A percentile compares a stretch with the other conserved stretches of the same genome.
Evolutionary conservation across 148 eudicot genomes (phyloP).

Genomic region (Euryodendron excelsum): DNA sequence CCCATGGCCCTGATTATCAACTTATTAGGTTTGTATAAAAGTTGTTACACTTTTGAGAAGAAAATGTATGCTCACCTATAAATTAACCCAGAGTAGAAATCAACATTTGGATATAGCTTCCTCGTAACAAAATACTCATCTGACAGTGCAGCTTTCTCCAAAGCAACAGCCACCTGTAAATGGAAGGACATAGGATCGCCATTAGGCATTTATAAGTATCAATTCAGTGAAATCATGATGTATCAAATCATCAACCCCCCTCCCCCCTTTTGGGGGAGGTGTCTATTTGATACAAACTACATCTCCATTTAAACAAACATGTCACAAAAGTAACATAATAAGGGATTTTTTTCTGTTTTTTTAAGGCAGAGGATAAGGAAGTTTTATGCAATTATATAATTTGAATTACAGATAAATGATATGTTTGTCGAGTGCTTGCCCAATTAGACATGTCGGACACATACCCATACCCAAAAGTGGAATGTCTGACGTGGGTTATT

Average conservation of each 20-base stretch:
- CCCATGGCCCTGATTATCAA: conserved; percentile 83
- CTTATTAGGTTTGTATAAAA: neutral
- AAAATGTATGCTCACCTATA: conserved; percentile 59
- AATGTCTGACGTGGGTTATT: neutral
- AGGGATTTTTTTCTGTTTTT: neutral
- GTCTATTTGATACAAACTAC: neutral
- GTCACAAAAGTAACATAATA: neutral
- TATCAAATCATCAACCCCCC: neutral
- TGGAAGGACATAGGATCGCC: neutral
- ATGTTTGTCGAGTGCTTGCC: neutral
- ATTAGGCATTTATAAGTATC: neutral
- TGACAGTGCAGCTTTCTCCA: conserved; percentile 98
- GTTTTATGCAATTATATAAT: neutral
- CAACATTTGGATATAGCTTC: conserved; percentile 97
- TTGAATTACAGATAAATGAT: neutral
- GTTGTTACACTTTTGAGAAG: neutral
- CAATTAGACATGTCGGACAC: neutral
- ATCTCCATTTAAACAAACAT: no score
- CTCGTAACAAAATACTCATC: conserved; percentile 90
- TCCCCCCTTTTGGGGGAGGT: neutral
- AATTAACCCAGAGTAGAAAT: conserved; percentile 96
- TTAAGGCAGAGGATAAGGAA: neutral
- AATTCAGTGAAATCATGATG: neutral
- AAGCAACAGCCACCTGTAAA: conserved; percentile 90
- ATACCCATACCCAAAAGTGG: neutral